These are phyloP conservation scores for Blepharisma stoltei DNA, from an alignment of 73 alveolate species.

Conservation along the genomic window DNA sequence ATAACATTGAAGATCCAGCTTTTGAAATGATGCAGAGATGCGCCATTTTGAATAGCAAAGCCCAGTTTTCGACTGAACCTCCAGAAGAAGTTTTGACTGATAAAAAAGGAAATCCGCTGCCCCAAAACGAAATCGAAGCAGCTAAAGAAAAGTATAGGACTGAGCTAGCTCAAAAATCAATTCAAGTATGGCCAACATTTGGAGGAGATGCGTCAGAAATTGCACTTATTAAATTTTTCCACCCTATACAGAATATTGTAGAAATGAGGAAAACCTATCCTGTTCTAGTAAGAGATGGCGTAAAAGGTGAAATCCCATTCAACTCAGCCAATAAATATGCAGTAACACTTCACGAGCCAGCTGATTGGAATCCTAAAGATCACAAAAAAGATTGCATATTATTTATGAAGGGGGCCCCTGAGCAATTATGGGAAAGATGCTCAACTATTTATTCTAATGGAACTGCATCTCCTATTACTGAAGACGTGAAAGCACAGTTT, in stretches of 20 bases:
- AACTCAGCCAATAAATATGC: constrained; percentile 52
- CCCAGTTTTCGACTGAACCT: constrained; percentile 34
- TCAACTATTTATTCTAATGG: constrained; percentile 21
- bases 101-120: constrained; percentile 28
- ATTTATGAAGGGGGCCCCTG: constrained; percentile 62
- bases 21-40: constrained; percentile 39
- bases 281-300: constrained; percentile 35
- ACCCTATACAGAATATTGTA: constrained; percentile 65
- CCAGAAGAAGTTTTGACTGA: background rate
- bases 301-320: constrained; percentile 50
- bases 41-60: constrained; percentile 46
- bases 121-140: background rate
- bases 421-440: constrained; percentile 37
- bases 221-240: constrained; percentile 89
- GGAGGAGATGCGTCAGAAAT: constrained; percentile 90
- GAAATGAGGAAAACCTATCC: constrained; percentile 44
- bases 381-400: constrained; percentile 34
- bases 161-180: background rate
- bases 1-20: constrained; percentile 40
- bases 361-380: background rate
- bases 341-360: constrained; percentile 39
- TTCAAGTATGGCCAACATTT: constrained; percentile 51
- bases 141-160: background rate
- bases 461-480: constrained; percentile 18
- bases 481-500: constrained; percentile 42